Percentiles rank a stretch among this genome's conserved stretches.
Conservation (phyloP, 768 basidiomycete species). For the Infundibulicybe gibba region DNA sequence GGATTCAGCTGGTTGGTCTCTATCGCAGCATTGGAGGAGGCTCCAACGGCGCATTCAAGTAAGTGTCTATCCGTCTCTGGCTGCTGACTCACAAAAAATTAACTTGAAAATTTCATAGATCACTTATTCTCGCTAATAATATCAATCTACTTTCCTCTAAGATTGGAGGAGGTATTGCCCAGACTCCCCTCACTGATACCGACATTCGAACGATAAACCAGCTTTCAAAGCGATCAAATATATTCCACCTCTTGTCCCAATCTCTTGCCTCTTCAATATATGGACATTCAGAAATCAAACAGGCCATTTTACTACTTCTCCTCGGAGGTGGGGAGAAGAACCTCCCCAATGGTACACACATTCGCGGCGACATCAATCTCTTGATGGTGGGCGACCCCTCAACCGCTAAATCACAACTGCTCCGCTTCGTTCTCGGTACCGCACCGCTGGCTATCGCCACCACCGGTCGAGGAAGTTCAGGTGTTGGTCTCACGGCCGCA, state of each 20-base stretch:
- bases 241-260: constrained; percentile 85
- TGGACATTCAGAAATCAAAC: constrained; percentile 95
- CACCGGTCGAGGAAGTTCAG: constrained; percentile 96
- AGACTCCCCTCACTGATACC: constrained; percentile 84
- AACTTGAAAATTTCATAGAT: constrained; percentile 43
- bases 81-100: constrained; percentile 8
- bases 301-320: constrained; percentile 86
- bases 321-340: constrained; percentile 99
- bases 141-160: constrained; percentile 94
- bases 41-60: constrained; percentile 93
- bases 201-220: constrained; percentile 98
- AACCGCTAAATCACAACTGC: constrained; percentile 96
- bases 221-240: constrained; percentile 80
- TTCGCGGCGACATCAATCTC: constrained; percentile 98
- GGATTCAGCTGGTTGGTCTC: constrained; percentile 93
- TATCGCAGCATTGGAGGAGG: constrained; percentile 95
- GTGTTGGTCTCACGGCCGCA: constrained; percentile 97
- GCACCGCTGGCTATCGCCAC: constrained; percentile 98
- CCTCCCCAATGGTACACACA: constrained; percentile 94
- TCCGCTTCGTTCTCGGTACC: constrained; percentile 93
- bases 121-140: constrained; percentile 91
- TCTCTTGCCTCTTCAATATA: constrained; percentile 98
- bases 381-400: constrained; percentile 99
- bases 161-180: constrained; percentile 91
- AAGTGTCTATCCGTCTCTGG: constrained; percentile 16